Evolutionary conservation across 2,329 filamentous ascomycete genomes (phyloP).

Genomic region (Penicillium sp.): DNA sequence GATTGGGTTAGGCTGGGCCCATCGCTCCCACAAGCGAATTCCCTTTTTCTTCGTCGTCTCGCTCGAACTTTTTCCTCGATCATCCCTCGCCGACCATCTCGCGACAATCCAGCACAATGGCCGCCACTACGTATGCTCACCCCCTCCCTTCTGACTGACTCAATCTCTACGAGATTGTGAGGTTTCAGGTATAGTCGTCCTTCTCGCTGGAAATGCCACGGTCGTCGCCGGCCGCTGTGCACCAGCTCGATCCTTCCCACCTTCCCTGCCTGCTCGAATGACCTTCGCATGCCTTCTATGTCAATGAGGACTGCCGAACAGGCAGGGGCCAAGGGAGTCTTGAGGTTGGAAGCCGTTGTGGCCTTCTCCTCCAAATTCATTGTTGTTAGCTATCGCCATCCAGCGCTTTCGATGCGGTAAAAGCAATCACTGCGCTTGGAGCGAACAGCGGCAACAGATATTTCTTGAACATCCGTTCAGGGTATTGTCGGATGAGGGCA

Average conservation of each 20-base stretch:
- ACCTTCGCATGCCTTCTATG: slow-evolving; percentile 30
- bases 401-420: slow-evolving; percentile 12
- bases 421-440: slow-evolving; percentile 10
- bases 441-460: slow-evolving; percentile 48
- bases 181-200: slow-evolving; percentile 74
- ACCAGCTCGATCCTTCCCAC: slow-evolving; percentile 77
- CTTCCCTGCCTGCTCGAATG: slow-evolving; percentile 22
- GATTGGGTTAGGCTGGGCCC: slow-evolving; percentile 20
- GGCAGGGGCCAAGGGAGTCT: slow-evolving; percentile 67
- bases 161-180: slow-evolving; percentile 43
- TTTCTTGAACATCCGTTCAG: slow-evolving; percentile 54
- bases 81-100: slow-evolving; percentile 38
- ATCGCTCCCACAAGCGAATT: slow-evolving; percentile 37
- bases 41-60: slow-evolving; percentile 23
- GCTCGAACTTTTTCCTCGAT: slow-evolving; percentile 30
- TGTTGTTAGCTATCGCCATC: slow-evolving; percentile 54
- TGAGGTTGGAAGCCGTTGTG: slow-evolving; percentile 66
- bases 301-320: slow-evolving; percentile 42
- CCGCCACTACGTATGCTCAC: slow-evolving; percentile 60
- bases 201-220: slow-evolving; percentile 68
- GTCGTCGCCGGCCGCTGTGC: slow-evolving; percentile 41
- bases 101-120: slow-evolving; percentile 52
- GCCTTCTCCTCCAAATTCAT: slow-evolving; percentile 75
- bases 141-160: slow-evolving; percentile 37
- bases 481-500: slow-evolving; percentile 76